phyloP scores from a whole-genome alignment of 345 rosid species.

The Cardiospermum halicacabum region DNA sequence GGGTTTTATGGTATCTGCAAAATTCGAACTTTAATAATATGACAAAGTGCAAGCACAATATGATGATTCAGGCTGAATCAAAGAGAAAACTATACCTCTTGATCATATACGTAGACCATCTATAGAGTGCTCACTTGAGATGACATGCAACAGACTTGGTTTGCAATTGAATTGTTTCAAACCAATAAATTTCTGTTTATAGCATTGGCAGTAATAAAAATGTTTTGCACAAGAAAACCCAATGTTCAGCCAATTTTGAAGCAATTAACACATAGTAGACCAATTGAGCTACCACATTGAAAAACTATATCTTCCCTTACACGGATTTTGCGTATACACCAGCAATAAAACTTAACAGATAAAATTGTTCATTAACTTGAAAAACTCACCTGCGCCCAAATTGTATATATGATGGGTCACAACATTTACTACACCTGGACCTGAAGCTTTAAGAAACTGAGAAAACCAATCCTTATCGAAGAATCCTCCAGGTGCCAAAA shows the following conservation, averaged over 20 bases:
- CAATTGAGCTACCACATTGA: neutral
- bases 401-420: constrained; percentile 96
- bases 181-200: neutral
- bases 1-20: neutral
- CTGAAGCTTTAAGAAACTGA: constrained; percentile 72
- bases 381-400: constrained; percentile 69
- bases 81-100: neutral
- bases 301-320: neutral
- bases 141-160: neutral
- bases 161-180: neutral
- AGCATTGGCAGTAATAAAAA: neutral
- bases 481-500: constrained; percentile 95
- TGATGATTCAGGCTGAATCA: neutral
- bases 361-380: neutral
- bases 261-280: neutral
- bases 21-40: neutral
- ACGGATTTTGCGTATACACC: neutral
- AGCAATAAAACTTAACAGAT: neutral
- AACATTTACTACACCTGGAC: constrained; percentile 46
- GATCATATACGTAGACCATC: neutral
- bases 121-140: neutral
- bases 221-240: neutral
- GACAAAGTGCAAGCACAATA: neutral
- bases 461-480: constrained; percentile 66
- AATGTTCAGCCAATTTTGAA: neutral